Percentiles rank a stretch among this genome's conserved stretches.
These are phyloP conservation scores for Saccharomyces uvarum DNA, from an alignment of 1,139 yeast genomes.

Conservation along the genomic window DNA sequence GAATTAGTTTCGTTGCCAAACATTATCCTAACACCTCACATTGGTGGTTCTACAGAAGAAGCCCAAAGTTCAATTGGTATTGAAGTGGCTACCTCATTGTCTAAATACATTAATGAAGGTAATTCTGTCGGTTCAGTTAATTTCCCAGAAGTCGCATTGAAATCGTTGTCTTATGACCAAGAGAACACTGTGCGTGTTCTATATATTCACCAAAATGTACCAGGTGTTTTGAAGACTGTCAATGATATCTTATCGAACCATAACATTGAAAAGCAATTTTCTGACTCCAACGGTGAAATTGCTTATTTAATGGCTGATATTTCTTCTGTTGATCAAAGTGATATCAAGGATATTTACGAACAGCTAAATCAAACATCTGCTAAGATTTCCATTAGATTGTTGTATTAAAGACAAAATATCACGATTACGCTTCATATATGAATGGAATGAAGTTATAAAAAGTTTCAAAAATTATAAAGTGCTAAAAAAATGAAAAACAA, in stretches of 20 bases:
- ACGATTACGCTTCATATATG: not conserved
- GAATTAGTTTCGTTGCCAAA: constrained; percentile 80
- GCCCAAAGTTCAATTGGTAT: constrained; percentile 97
- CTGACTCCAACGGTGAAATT: constrained; percentile 91
- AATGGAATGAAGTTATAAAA: not conserved
- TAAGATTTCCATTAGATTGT: constrained; percentile 83
- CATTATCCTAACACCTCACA: constrained; percentile 91
- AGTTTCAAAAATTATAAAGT: not conserved
- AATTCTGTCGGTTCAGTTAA: constrained; percentile 89
- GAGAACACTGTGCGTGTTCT: constrained; percentile 85
- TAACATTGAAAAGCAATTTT: constrained; percentile 94
- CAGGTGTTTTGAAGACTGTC: constrained; percentile 96
- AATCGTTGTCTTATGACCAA: constrained; percentile 85
- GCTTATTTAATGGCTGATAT: constrained; percentile 98
- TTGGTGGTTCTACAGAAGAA: constrained; percentile 98
- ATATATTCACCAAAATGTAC: constrained; percentile 94
- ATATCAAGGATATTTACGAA: constrained; percentile 77
- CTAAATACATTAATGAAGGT: constrained; percentile 94
- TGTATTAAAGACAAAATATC: constrained; percentile 44
- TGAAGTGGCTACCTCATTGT: constrained; percentile 80
- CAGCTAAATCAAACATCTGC: constrained; percentile 85
- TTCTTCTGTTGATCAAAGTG: constrained; percentile 72
- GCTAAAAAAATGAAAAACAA: not conserved
- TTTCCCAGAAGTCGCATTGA: constrained; percentile 95
- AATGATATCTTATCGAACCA: constrained; percentile 91